phyloP scores from a whole-genome alignment of 2,329 filamentous ascomycete species.

The Diaporthe destruens region DNA sequence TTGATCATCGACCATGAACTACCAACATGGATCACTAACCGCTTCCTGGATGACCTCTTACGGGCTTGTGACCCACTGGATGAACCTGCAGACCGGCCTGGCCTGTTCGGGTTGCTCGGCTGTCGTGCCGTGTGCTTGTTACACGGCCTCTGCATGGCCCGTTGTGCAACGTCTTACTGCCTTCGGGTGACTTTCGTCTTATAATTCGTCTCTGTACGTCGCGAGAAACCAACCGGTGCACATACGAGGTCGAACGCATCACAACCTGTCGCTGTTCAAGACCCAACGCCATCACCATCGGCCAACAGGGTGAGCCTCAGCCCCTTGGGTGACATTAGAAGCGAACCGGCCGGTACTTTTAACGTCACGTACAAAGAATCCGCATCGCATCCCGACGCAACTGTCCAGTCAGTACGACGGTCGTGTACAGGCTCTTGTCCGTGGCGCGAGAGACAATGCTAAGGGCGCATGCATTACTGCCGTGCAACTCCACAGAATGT shows the following conservation, averaged over 20 bases:
- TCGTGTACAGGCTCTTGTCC: not conserved
- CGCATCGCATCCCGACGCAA: not conserved
- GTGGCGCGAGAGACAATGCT: not conserved
- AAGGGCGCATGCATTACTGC: not conserved
- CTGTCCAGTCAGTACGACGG: not conserved
- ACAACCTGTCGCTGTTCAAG: not conserved
- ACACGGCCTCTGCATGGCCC: not conserved
- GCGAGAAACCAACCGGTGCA: not conserved
- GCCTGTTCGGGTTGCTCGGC: conserved; percentile 1
- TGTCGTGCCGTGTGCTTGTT: not conserved
- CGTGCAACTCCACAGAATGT: conserved; percentile 14
- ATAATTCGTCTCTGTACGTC: not conserved
- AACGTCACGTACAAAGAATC: not conserved
- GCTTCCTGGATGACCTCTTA: not conserved
- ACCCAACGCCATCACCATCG: not conserved
- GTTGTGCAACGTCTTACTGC: conserved; percentile 16
- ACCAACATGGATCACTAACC: not conserved
- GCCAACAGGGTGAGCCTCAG: conserved; percentile 1
- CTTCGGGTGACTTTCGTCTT: conserved; percentile 19
- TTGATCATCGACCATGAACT: too few relatives aligned
- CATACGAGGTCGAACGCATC: not conserved
- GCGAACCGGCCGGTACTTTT: not conserved
- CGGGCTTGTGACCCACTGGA: not conserved
- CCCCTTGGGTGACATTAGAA: not conserved
- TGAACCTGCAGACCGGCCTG: not conserved